Base-by-base conservation (phyloP, 2,329 filamentous ascomycete species). In the Mycosphaerella arachidis region DNA sequence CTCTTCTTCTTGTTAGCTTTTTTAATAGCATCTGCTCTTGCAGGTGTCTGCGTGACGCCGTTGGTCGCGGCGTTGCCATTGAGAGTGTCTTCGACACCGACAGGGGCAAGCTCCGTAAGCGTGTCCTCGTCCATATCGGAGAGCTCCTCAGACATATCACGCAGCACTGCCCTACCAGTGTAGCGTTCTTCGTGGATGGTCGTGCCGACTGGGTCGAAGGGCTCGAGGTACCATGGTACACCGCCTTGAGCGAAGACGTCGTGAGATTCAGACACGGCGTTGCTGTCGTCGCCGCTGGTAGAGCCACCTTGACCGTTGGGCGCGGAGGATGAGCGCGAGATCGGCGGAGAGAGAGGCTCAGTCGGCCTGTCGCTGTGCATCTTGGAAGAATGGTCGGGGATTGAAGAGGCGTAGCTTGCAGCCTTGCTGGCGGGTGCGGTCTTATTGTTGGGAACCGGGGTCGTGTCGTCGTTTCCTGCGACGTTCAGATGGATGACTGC, bases 101-200 rank as follows among this genome's bases (percentile, higher is more conserved):
- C 62, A 12, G 55, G 53, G 27, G 62, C 68, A 59, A 74, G 66
- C 53, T 88, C 90, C 68, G 90, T 87, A 59, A 96, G 80, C 75
- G 93, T 91, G 55, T 95, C 92, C 65, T 97, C 92, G 68, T 96
- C 92, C 72, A 97, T 86, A 71, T 97, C 93, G 58, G 90, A 95
- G 24, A 97, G 81, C 56, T 72, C 70, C 74, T 96, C 92, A 68
- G 90, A 95, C 74, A 93, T 86, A 13, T 81, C 84, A 31, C 85
- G 81, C 66, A 85, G 78, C n/a, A 89, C 85, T 57, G 92, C 89
- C 35, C 87, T 82, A 1, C 87, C 90, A 0, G 84, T 86, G 81
- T 87, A 91, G 55, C 86, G 82, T 74, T 93, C 89, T 65, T 88
- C 88, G 57, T 90, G 80, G 9, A 93, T 84, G 0, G 88, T 93